These are phyloP conservation scores for Poa annua DNA, from an alignment of 176 grass and related monocot species.

Conservation along the genomic window DNA sequence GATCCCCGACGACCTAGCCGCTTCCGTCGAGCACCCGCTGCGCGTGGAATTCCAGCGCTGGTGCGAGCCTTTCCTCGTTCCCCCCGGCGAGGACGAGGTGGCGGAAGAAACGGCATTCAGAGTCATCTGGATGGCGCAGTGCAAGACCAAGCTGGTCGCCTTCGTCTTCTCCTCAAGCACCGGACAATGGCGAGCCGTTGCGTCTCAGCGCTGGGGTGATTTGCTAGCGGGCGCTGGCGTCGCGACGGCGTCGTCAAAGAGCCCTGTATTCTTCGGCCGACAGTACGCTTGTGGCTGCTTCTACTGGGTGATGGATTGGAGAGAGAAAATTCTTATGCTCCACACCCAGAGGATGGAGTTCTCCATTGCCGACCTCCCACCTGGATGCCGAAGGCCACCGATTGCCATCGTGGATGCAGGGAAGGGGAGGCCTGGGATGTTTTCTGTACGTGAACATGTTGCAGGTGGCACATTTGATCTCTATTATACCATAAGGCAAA, in stretches of 20 bases:
- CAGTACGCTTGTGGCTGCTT: conserved; percentile 35
- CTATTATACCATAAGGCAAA: conserved; percentile 24
- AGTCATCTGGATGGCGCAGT: conserved; percentile 45
- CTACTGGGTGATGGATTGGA: conserved; percentile 43
- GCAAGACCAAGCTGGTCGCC: conserved; percentile 38
- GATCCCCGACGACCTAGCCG: conserved; percentile 36
- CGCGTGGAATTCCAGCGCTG: conserved; percentile 40
- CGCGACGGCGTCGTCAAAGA: background rate
- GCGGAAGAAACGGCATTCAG: conserved; percentile 36
- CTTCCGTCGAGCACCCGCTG: conserved; percentile 42
- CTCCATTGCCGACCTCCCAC: conserved; percentile 43
- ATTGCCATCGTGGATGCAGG: conserved; percentile 46
- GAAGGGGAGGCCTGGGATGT: conserved; percentile 43
- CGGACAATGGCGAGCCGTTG: conserved; percentile 32
- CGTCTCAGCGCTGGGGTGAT: conserved; percentile 22
- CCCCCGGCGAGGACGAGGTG: background rate
- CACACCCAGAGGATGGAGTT: conserved; percentile 45
- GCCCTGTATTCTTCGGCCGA: conserved; percentile 11
- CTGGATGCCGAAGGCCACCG: conserved; percentile 27
- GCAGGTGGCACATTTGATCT: conserved; percentile 34
- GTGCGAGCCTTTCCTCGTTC: conserved; percentile 47
- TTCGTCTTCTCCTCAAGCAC: conserved; percentile 37
- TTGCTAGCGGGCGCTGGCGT: background rate
- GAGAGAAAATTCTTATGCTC: conserved; percentile 34
- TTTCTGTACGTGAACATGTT: conserved; percentile 13